Conservation (phyloP, 371 early-diverging fungal genomes). For the Zopfochytrium polystomum region DNA sequence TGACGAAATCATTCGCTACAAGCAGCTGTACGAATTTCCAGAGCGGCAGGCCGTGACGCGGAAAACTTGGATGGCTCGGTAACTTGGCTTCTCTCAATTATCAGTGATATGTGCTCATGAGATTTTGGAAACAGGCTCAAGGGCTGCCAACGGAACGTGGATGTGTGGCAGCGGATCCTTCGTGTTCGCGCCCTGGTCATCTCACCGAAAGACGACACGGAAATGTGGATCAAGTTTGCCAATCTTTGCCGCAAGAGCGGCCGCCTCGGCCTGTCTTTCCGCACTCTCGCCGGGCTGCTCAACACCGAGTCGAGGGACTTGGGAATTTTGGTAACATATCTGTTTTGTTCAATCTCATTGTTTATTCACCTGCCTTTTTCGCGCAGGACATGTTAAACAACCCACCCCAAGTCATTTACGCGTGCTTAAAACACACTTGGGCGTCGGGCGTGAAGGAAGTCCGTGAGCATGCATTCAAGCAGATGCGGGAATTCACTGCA, state of each 20-base stretch:
- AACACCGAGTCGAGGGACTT: constrained; percentile 38
- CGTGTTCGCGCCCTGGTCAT: constrained; percentile 87
- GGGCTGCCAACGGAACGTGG: constrained; percentile 91
- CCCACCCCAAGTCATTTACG: constrained; percentile 84
- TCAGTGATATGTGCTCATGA: not conserved
- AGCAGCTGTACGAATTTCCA: constrained; percentile 74
- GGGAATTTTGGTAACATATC: constrained; percentile 24
- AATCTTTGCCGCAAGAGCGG: constrained; percentile 91
- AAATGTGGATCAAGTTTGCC: constrained; percentile 94
- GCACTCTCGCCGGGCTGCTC: constrained; percentile 70
- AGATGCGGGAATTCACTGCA: constrained; percentile 47
- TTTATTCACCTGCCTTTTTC: constrained; percentile 2
- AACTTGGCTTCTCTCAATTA: not conserved
- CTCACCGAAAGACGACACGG: constrained; percentile 86
- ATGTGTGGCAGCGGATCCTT: constrained; percentile 92
- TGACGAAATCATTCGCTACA: constrained; percentile 93
- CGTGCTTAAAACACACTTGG: constrained; percentile 94
- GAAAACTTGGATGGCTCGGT: constrained; percentile 76
- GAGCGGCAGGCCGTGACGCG: constrained; percentile 77
- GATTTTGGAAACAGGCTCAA: constrained; percentile 58
- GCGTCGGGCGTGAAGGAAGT: constrained; percentile 60
- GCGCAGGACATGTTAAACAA: constrained; percentile 37
- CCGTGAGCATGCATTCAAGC: constrained; percentile 39
- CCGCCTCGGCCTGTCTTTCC: constrained; percentile 75
- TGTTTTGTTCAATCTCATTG: not conserved